Conservation (phyloP, 148 eudicot genomes). For the Rhododendron williamsianum region DNA sequence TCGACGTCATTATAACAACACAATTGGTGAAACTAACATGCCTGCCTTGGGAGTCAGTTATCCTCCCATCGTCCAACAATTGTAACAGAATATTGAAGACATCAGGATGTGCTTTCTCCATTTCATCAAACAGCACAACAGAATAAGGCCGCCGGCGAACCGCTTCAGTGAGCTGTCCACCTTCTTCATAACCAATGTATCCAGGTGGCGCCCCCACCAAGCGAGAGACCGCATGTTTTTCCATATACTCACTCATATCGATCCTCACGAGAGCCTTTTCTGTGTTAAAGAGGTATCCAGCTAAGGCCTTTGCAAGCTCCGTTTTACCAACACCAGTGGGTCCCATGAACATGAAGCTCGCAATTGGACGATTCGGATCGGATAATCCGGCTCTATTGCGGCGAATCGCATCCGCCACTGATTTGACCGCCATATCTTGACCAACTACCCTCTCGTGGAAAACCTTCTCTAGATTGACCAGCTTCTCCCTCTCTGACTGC, state of each 20-base stretch:
- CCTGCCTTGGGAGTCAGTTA: conserved; percentile 28
- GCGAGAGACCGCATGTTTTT: conserved; percentile 28
- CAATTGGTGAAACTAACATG: conserved; percentile 26
- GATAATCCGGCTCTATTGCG: conserved; percentile 28
- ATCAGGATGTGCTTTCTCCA: conserved; percentile 31
- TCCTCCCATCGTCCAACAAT: conserved; percentile 31
- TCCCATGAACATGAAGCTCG: conserved; percentile 34
- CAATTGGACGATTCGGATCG: conserved; percentile 28
- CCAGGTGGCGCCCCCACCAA: conserved; percentile 33
- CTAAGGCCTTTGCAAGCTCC: conserved; percentile 28
- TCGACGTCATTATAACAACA: conserved; percentile 30
- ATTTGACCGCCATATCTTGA: conserved; percentile 29
- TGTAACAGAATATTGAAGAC: conserved; percentile 27
- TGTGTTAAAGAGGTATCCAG: conserved; percentile 25
- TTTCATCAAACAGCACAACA: conserved; percentile 33
- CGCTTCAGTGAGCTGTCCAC: conserved; percentile 27
- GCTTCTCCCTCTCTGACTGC: conserved; percentile 28
- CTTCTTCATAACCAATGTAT: conserved; percentile 30
- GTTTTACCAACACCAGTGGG: conserved; percentile 33
- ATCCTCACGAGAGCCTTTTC: conserved; percentile 32
- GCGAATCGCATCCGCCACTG: conserved; percentile 30
- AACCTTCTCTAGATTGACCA: conserved; percentile 20
- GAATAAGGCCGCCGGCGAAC: conserved; percentile 30
- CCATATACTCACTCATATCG: conserved; percentile 33
- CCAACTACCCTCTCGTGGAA: conserved; percentile 30